Evolutionary conservation across 2,329 filamentous ascomycete species (phyloP).

Genomic region (Pseudogymnoascus sp.): DNA sequence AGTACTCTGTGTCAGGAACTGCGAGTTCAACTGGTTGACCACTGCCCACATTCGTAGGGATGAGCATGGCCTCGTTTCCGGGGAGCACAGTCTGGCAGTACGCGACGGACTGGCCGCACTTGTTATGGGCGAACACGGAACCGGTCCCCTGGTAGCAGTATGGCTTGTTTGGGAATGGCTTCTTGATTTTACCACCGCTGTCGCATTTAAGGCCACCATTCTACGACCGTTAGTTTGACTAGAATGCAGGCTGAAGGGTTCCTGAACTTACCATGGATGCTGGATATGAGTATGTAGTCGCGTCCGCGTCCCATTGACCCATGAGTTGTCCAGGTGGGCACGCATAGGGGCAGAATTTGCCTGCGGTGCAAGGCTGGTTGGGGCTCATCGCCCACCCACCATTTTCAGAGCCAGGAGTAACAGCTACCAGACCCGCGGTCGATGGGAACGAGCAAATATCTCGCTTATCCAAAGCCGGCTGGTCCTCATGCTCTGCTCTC

Average conservation of each 20-base stretch:
- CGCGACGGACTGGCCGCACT: slow-evolving; percentile 52
- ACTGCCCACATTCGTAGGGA: slow-evolving; percentile 59
- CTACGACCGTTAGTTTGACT: slow-evolving; percentile 33
- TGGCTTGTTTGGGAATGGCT: slow-evolving; percentile 59
- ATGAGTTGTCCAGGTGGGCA: slow-evolving; percentile 69
- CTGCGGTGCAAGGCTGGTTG: slow-evolving; percentile 59
- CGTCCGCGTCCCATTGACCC: slow-evolving; percentile 68
- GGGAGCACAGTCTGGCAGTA: slow-evolving; percentile 76
- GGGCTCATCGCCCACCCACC: slow-evolving; percentile 75
- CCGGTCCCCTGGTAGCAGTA: slow-evolving; percentile 66
- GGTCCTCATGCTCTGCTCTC: slow-evolving; percentile 16
- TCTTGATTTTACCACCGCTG: slow-evolving; percentile 53
- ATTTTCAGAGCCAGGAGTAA: slow-evolving; percentile 58
- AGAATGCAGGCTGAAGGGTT: background rate
- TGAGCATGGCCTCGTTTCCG: slow-evolving; percentile 75
- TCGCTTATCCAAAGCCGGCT: slow-evolving; percentile 21
- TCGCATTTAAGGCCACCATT: slow-evolving; percentile 70
- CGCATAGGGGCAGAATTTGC: slow-evolving; percentile 67
- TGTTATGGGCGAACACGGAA: slow-evolving; percentile 57
- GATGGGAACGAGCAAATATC: slow-evolving; percentile 56
- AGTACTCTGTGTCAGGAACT: slow-evolving; percentile 63
- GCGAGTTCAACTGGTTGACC: slow-evolving; percentile 46
- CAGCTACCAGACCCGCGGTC: slow-evolving; percentile 56
- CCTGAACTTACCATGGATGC: slow-evolving; percentile 58
- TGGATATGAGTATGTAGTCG: slow-evolving; percentile 58